Percentiles rank a stretch among this genome's conserved stretches.
phyloP scores from a whole-genome alignment of 345 rosid species.

The Rhizophora apiculata region DNA sequence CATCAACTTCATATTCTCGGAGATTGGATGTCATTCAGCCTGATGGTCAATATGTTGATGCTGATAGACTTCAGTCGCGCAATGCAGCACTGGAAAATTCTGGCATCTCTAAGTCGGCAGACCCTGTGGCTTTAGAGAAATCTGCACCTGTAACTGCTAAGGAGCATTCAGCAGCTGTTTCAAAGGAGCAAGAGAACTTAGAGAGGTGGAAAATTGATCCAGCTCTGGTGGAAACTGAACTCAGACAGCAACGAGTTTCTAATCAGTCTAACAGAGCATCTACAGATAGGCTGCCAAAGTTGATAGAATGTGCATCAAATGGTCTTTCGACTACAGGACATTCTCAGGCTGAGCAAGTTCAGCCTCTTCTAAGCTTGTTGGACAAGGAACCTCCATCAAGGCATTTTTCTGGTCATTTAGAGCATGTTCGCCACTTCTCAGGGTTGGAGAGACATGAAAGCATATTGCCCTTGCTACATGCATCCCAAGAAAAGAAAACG shows the following conservation, averaged over 20 bases:
- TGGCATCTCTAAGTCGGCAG: constrained; percentile 36
- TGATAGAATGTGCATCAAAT: constrained; percentile 57
- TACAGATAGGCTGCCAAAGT: constrained; percentile 68
- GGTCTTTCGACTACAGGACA: constrained; percentile 44
- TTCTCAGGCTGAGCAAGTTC: constrained; percentile 76
- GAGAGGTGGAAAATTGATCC: constrained; percentile 47
- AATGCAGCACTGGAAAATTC: constrained; percentile 50
- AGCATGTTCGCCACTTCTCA: constrained; percentile 69
- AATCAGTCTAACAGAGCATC: constrained; percentile 57
- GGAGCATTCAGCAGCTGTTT: constrained; percentile 26
- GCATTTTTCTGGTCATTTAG: constrained; percentile 85
- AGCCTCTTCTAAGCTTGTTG: constrained; percentile 95
- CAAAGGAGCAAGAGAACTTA: constrained; percentile 40
- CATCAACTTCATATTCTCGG: constrained; percentile 70
- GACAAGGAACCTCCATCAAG: constrained; percentile 96
- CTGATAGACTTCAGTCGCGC: constrained; percentile 63
- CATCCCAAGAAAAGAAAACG: constrained; percentile 76
- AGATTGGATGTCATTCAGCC: constrained; percentile 57
- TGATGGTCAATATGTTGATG: constrained; percentile 50
- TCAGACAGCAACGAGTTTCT: constrained; percentile 46
- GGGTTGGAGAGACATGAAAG: constrained; percentile 96
- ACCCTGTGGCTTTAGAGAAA: constrained; percentile 37
- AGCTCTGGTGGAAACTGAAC: constrained; percentile 50
- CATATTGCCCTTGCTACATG: constrained; percentile 79
- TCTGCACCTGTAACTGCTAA: constrained; percentile 25